phyloP scores from a whole-genome alignment of 2,329 filamentous ascomycete genomes.

The Alternaria solani region DNA sequence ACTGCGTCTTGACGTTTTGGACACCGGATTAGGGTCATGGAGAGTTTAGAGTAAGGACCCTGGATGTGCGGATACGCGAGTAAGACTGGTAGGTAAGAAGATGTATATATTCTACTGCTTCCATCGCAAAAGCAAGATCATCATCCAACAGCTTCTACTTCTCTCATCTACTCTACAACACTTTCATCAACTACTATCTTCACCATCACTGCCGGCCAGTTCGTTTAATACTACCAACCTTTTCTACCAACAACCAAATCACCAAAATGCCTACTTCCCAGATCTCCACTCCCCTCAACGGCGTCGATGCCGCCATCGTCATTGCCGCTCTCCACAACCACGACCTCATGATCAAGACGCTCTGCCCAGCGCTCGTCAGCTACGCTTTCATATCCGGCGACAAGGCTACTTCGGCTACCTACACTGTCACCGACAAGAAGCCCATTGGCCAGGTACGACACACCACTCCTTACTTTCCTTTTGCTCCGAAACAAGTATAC shows the following conservation, averaged over 20 bases:
- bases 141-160: slow-evolving; percentile 12
- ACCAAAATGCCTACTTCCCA: slow-evolving; percentile 49
- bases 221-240: neutral
- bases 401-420: slow-evolving; percentile 38
- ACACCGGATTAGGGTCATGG: neutral
- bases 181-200: neutral
- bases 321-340: slow-evolving; percentile 51
- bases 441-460: slow-evolving; percentile 47
- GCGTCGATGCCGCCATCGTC: slow-evolving; percentile 34
- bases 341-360: slow-evolving; percentile 51
- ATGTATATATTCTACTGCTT: slow-evolving; percentile 16
- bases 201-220: slow-evolving; percentile 5
- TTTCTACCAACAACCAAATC: neutral
- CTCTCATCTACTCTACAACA: slow-evolving; percentile 4
- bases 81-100: neutral
- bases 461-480: neutral
- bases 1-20: slow-evolving; percentile 18
- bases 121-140: slow-evolving; percentile 1
- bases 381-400: slow-evolving; percentile 47
- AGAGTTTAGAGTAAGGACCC: neutral
- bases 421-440: slow-evolving; percentile 52
- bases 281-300: slow-evolving; percentile 46
- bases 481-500: neutral
- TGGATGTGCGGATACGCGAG: neutral
- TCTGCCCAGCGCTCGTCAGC: slow-evolving; percentile 47